phyloP scores from a whole-genome alignment of 345 rosid genomes.

The Sonneratia alba region DNA sequence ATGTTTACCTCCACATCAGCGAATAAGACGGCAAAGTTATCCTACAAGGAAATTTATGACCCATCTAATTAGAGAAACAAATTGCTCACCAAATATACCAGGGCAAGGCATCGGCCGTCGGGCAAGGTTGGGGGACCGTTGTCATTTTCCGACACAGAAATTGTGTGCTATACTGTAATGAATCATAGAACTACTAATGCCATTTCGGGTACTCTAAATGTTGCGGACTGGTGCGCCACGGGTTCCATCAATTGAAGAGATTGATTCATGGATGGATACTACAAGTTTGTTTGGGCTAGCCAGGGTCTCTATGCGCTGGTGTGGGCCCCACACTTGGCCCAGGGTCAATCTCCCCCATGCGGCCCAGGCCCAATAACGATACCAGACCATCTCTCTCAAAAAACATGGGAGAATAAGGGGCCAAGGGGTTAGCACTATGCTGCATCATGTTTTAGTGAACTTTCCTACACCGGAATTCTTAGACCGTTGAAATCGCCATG shows the following conservation, averaged over 20 bases:
- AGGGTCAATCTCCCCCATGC: too few species aligned
- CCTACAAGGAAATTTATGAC: constrained; percentile 30
- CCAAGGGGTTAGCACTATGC: background rate
- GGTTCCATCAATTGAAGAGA: too few species aligned
- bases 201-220: too few species aligned
- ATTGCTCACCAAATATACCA: constrained; percentile 68
- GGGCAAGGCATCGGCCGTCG: constrained; percentile 70
- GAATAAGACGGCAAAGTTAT: constrained; percentile 87
- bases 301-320: too few species aligned
- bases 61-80: background rate
- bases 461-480: background rate
- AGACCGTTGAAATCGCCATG: background rate
- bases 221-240: too few species aligned
- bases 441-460: background rate
- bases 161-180: too few species aligned
- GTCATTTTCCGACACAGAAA: constrained; percentile 84
- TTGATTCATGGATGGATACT: too few species aligned
- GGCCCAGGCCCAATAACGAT: background rate
- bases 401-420: background rate
- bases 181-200: too few species aligned
- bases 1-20: constrained; percentile 99
- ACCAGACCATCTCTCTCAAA: background rate
- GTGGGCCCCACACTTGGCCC: too few species aligned
- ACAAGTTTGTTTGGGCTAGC: too few species aligned
- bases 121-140: constrained; percentile 91